These are phyloP conservation scores for Lagenidium giganteum DNA, from an alignment of 352 stramenopile genomes.

Conservation along the genomic window DNA sequence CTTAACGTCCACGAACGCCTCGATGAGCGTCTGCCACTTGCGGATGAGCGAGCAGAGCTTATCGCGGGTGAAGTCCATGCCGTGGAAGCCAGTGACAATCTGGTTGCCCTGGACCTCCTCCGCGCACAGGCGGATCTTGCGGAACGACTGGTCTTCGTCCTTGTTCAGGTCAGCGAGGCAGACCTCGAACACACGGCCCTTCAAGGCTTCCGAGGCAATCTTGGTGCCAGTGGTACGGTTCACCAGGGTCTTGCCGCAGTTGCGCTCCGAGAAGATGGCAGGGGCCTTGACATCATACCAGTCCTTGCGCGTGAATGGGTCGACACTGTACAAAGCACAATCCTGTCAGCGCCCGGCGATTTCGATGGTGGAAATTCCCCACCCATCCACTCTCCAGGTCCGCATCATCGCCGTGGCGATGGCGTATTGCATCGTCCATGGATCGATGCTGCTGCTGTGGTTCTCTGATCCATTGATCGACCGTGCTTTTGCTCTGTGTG, in stretches of 20 bases:
- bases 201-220: slow-evolving; percentile 98
- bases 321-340: slow-evolving; percentile 60
- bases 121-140: slow-evolving; percentile 98
- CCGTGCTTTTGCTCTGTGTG: too few relatives aligned
- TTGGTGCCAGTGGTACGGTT: slow-evolving; percentile 96
- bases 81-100: slow-evolving; percentile 87
- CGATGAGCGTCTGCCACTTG: slow-evolving; percentile 99
- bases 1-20: slow-evolving; percentile 98
- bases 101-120: slow-evolving; percentile 96
- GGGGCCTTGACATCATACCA: slow-evolving; percentile 97
- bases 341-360: slow-evolving; percentile 3
- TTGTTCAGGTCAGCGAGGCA: slow-evolving; percentile 98
- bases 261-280: slow-evolving; percentile 97
- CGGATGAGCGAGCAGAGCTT: slow-evolving; percentile 99
- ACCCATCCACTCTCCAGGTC: too few relatives aligned
- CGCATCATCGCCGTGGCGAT: too few relatives aligned
- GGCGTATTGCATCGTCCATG: too few relatives aligned
- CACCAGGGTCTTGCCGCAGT: slow-evolving; percentile 98
- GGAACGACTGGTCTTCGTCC: slow-evolving; percentile 96
- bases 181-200: slow-evolving; percentile 98
- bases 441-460: too few relatives aligned
- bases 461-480: too few relatives aligned
- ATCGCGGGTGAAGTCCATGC: slow-evolving; percentile 95
- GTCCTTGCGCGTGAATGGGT: slow-evolving; percentile 99
- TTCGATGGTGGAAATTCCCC: too few relatives aligned